Base-by-base conservation (phyloP, 2,329 filamentous ascomycete genomes). In the Microcera coccophila region DNA sequence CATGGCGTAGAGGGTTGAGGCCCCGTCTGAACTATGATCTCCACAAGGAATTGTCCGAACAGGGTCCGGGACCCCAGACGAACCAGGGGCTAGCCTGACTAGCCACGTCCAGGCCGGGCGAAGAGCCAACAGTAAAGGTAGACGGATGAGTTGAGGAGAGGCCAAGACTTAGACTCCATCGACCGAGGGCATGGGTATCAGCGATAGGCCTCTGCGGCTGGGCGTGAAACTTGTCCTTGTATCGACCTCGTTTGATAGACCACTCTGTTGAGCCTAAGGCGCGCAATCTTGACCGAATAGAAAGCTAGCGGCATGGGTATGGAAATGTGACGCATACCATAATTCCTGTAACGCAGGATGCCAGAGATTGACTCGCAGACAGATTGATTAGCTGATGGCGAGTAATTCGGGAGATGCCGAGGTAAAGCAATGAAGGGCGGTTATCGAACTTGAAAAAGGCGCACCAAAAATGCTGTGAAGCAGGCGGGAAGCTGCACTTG, bases 1-100 rank as follows among this genome's bases (percentile, higher is more conserved):
- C 56, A 59, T 59, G 54, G 55, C 56, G 54, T 53, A 54, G 54
- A 53, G 39, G 38, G n/a, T n/a, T n/a, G 8, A 35, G 33, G 54
- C 55, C 55, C 56, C 52, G 54, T 59, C 55, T 56, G 56, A 59
- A 59, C 56, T 53, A 57, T 56, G 56, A 59, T 59, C 56, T 59
- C 56, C 55, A 57, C 55, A 59, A 57, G 55, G 54, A 54, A 57
- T 54, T 59, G 43, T 55, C 54, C 54, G 55, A 47, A 45, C 55
- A 50, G 53, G 52, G 49, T 49, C 48, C 39, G 50, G 38, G 29
- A 52, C 35, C 21, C 43, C 43, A 46, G 45, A 50, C 36, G 29
- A 29, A 42, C 29, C 46, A 46, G 48, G 42, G 39, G 31, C 38
- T 38, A 50, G 36, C 37, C 43, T 26, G 42, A 39, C 51, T 42